Evolutionary conservation across 164 flowering plant species (phyloP), one percentile per base, ranked within the genome.

Genomic region (Stephania cephalantha): DNA sequence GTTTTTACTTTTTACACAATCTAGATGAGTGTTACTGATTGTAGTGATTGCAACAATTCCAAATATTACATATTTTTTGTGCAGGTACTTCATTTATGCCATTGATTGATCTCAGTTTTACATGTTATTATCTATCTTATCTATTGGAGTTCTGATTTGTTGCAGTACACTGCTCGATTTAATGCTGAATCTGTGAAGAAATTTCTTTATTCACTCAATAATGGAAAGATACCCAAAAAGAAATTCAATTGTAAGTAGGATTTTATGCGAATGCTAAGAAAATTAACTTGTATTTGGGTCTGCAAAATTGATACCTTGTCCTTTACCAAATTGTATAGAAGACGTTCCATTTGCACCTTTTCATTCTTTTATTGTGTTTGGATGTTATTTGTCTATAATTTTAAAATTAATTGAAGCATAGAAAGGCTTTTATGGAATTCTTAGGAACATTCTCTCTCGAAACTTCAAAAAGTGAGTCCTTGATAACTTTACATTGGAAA

Each of bases 101-200:
- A 53, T 53, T 53, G 61, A 53, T 13, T 53, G 18, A 53, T 50
- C 58, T 7, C 46, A 31, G 48, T 71, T 55, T 69, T 20, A 29
- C 8, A 6, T 44, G 7, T 20, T 20, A 18, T 58, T 46, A 20
- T 35, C 35, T 22, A 18, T 7, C 7, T 72, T 52, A 42, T 71
- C 11, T 46, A 22, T 46, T 10, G 31, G n/a, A 46, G 20, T 20
- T 83, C 44, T 11, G 7, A 18, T 75, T 72, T 75, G 13, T 82
- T 83, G 84, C 92, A 96, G 99, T 94, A 96, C 80, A 87, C 93
- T 78, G 97, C 99, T 79, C 84, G 97, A 58, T 88, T 96, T 73
- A 96, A 87, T 89, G 97, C 98, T 73, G 99, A 96, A 79, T 78
- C 88, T 73, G 93, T 96, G 78, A 94, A 86, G 74, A 94, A 86